Evolutionary conservation across 345 rosid genomes (phyloP), one percentile per base, ranked within the genome.

Genomic region (Bruguiera sexangula): DNA sequence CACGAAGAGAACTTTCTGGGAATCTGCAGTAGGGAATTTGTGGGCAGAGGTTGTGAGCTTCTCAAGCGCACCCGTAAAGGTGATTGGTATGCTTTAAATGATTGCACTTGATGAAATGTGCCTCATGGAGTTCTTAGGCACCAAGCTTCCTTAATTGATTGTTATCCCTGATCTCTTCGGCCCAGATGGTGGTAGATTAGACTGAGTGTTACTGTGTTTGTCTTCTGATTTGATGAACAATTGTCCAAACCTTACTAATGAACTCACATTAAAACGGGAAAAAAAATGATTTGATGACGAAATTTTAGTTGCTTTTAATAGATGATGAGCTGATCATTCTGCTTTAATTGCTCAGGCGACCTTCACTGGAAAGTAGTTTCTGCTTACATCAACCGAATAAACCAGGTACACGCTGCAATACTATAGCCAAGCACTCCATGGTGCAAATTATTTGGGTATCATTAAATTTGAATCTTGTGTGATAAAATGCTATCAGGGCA

Each of bases 11-110:
- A 88, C 80, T 95, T 95, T 84, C 75, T 95, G 26, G 99, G 96
- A 16, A 83, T 85, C 48, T 88, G 96, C 82, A 92, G 85, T 29
- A 86, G 96, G 72, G 99, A 95, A 76, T 77, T 84, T 81, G 89
- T 95, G 0, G 97, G 97, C 43, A 85, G 91, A 82, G 99, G 99
- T 21, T 82, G 96, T 22, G 96, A 95, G 76, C 89, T 95, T 34
- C 96, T 95, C 66, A 95, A 95, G 73, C 95, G 96, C 73, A 95
- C 99, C 48, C 96, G 99, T 32, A 86, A 81, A 86, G 99, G 99
- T 95, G 70, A 70, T 34, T 6, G 59, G 6, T 57, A 13, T 15
- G 22, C 24, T 21, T 18, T 3, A 18, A 27, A 37, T 52, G 30
- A 37, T 3, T 11, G 8, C 18, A 21, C 18, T 4, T 13, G 11